Evolutionary conservation across 768 basidiomycete species (phyloP).

Genomic region (Favolaschia claudopus): DNA sequence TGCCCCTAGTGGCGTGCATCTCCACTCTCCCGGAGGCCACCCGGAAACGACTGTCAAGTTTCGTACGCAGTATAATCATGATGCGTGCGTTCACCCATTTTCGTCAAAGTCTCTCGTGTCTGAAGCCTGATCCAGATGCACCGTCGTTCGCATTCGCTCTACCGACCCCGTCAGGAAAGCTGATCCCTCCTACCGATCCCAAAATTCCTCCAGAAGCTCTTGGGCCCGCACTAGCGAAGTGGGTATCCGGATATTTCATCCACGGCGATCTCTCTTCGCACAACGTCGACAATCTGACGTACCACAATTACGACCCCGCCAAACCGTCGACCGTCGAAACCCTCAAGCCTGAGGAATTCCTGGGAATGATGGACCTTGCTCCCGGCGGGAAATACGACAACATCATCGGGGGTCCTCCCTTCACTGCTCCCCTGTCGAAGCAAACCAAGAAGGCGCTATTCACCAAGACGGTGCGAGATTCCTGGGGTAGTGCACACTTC

Average conservation of each 20-base stretch:
- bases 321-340: conserved; percentile 12
- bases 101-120: not conserved
- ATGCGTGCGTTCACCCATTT: conserved; percentile 22
- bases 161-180: conserved; percentile 16
- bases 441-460: conserved; percentile 22
- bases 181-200: conserved; percentile 35
- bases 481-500: conserved; percentile 17
- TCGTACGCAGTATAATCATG: conserved; percentile 31
- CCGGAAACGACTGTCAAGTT: conserved; percentile 25
- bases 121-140: conserved; percentile 23
- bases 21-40: conserved; percentile 22
- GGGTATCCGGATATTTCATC: conserved; percentile 29
- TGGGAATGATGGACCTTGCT: conserved; percentile 12
- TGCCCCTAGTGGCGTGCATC: conserved; percentile 32
- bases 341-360: conserved; percentile 11
- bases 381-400: conserved; percentile 26
- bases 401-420: conserved; percentile 5
- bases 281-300: conserved; percentile 11
- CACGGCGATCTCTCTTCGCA: conserved; percentile 27
- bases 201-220: conserved; percentile 25
- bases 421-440: not conserved
- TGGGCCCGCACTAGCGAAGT: conserved; percentile 27
- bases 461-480: conserved; percentile 7
- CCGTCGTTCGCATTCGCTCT: conserved; percentile 31
- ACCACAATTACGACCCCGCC: not conserved